These are phyloP conservation scores for Glycyrrhiza uralensis DNA, from an alignment of 306 rosid species.

Conservation along the genomic window DNA sequence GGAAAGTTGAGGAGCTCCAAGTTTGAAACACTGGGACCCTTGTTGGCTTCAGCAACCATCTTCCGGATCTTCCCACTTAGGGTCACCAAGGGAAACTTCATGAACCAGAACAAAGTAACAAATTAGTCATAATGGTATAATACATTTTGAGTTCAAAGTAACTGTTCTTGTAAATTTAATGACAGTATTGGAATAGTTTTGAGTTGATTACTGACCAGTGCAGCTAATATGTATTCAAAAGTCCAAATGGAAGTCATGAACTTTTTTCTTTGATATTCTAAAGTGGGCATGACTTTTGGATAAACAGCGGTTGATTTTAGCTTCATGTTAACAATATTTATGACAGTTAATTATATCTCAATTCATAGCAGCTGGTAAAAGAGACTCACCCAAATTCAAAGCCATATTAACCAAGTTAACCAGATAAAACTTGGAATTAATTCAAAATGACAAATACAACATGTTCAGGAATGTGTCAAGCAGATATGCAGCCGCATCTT, in stretches of 20 bases:
- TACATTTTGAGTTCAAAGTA: conserved; percentile 6
- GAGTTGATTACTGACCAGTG: conserved; percentile 9
- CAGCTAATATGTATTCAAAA: background rate
- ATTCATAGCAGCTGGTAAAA: background rate
- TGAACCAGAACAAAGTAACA: conserved; percentile 8
- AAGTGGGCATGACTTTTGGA: background rate
- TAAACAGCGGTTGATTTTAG: conserved; percentile 1
- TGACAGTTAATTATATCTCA: background rate
- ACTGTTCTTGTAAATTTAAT: background rate
- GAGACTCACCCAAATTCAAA: background rate
- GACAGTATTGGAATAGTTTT: background rate
- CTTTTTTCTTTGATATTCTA: background rate
- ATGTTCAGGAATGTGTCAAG: background rate
- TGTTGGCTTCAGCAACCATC: conserved; percentile 70
- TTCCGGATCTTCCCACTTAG: conserved; percentile 82
- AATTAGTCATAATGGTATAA: conserved; percentile 15
- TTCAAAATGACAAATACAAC: background rate
- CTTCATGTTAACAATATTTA: background rate
- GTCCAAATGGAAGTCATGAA: background rate
- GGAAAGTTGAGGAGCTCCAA: conserved; percentile 73
- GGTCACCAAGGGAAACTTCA: conserved; percentile 81
- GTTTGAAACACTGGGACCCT: conserved; percentile 46
- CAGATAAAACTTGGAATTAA: background rate
- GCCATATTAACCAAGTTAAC: background rate
- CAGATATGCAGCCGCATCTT: background rate